Evolutionary conservation across 495 filamentous ascomycete species (phyloP).

Genomic region (Hypoxylon rickii): DNA sequence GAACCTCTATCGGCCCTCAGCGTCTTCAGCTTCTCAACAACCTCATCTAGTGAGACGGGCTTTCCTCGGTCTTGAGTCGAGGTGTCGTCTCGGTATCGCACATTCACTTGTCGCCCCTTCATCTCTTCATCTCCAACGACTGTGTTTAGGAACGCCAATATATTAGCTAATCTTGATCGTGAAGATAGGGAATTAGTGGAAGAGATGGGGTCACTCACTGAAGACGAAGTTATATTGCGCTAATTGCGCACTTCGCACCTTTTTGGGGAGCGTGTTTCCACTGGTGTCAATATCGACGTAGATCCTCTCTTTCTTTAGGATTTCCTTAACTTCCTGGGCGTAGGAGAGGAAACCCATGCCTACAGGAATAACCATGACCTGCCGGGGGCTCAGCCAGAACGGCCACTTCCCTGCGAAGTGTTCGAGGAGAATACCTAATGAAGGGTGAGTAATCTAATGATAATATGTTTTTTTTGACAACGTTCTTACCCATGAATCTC

Average conservation of each 20-base stretch:
- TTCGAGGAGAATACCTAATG: conserved; percentile 72
- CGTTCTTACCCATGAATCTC: conserved; percentile 74
- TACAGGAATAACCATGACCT: conserved; percentile 90
- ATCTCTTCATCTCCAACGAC: conserved; percentile 85
- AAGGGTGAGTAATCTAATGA: not conserved
- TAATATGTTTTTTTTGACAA: not conserved
- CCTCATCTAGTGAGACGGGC: conserved; percentile 76
- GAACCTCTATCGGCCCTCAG: conserved; percentile 69
- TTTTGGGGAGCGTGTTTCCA: conserved; percentile 94
- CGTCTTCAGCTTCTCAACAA: conserved; percentile 69
- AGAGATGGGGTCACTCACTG: conserved; percentile 51
- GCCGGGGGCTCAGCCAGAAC: conserved; percentile 93
- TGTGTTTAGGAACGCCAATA: conserved; percentile 36
- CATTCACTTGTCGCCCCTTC: conserved; percentile 78
- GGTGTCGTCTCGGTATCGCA: conserved; percentile 87
- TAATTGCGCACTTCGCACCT: conserved; percentile 86
- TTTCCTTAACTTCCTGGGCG: conserved; percentile 74
- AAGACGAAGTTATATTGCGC: conserved; percentile 92
- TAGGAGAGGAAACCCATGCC: conserved; percentile 85
- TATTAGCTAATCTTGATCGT: conserved; percentile 8
- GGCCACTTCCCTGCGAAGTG: conserved; percentile 98
- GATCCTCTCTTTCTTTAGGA: conserved; percentile 64
- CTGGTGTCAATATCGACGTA: conserved; percentile 85
- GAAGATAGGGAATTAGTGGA: not conserved
- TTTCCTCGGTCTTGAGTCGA: conserved; percentile 72